These are phyloP conservation scores for Diaporthe velutina DNA, from an alignment of 2,329 filamentous ascomycete species.

Conservation along the genomic window DNA sequence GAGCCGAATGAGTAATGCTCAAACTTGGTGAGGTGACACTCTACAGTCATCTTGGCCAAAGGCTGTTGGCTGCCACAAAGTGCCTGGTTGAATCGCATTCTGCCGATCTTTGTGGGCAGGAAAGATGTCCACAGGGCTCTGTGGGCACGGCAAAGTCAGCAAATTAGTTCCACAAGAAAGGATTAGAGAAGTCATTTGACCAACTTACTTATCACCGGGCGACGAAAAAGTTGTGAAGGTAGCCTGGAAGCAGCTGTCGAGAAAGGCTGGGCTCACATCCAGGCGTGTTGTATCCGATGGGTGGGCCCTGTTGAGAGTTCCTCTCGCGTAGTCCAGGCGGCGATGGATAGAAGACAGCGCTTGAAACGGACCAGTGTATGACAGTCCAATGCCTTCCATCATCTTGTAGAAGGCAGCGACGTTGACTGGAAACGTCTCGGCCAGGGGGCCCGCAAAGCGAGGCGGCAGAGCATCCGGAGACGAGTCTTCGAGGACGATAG, in stretches of 20 bases:
- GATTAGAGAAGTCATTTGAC: no score
- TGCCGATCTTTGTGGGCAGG: slow-evolving; percentile 52
- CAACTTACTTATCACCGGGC: slow-evolving; percentile 53
- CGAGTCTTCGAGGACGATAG: slow-evolving; percentile 49
- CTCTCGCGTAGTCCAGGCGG: slow-evolving; percentile 52
- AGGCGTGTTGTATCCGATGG: slow-evolving; percentile 52
- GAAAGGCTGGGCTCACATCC: slow-evolving; percentile 54
- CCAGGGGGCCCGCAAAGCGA: slow-evolving; percentile 37
- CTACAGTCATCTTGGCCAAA: slow-evolving; percentile 44
- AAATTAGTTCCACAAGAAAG: neutral
- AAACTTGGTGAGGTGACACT: slow-evolving; percentile 49
- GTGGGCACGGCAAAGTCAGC: neutral
- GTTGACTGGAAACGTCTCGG: slow-evolving; percentile 50
- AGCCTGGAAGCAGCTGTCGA: slow-evolving; percentile 57
- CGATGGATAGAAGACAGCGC: slow-evolving; percentile 51
- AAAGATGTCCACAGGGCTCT: slow-evolving; percentile 58
- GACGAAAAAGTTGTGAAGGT: slow-evolving; percentile 57
- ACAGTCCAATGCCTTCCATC: slow-evolving; percentile 55
- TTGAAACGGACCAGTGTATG: slow-evolving; percentile 55
- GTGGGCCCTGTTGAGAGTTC: slow-evolving; percentile 49
- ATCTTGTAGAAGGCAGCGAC: slow-evolving; percentile 54
- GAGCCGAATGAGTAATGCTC: slow-evolving; percentile 42
- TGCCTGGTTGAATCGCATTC: slow-evolving; percentile 53
- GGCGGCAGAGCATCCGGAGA: slow-evolving; percentile 46
- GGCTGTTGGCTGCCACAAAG: slow-evolving; percentile 39